Conservation (phyloP, 2,329 filamentous ascomycete genomes). For the Microthyrium microscopicum region DNA sequence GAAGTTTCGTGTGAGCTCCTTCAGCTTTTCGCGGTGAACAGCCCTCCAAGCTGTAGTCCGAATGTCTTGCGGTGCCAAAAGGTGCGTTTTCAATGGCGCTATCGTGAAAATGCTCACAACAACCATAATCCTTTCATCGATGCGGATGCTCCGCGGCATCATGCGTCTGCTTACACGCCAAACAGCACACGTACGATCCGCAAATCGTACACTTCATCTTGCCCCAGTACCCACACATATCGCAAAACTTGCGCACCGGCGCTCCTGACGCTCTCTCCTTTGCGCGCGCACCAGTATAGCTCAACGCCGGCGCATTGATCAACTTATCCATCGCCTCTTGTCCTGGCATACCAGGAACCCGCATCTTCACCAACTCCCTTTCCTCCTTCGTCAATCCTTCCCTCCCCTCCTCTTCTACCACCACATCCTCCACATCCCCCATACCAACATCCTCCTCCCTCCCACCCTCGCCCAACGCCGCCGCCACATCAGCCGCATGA, state of each 20-base stretch:
- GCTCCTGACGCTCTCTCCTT: slow-evolving; percentile 29
- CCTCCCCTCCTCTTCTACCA: not conserved
- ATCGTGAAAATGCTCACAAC: no score
- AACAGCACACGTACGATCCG: slow-evolving; percentile 58
- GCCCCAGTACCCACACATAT: slow-evolving; percentile 72
- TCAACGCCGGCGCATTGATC: slow-evolving; percentile 46
- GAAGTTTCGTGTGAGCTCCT: no score
- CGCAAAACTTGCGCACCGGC: slow-evolving; percentile 48
- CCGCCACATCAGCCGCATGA: slow-evolving; percentile 65
- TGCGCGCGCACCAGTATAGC: slow-evolving; percentile 45
- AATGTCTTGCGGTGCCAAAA: no score
- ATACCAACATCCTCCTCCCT: slow-evolving; percentile 4
- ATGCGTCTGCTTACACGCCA: slow-evolving; percentile 58
- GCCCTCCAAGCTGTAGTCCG: no score
- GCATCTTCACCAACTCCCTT: slow-evolving; percentile 34
- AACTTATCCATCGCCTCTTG: slow-evolving; percentile 47
- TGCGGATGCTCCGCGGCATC: no score
- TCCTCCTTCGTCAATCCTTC: not conserved
- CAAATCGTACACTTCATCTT: slow-evolving; percentile 61
- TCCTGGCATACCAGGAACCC: slow-evolving; percentile 40
- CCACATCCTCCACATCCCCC: slow-evolving; percentile 12
- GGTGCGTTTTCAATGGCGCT: no score
- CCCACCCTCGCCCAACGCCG: slow-evolving; percentile 16
- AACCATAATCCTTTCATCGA: no score
- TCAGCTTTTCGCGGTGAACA: no score